Evolutionary conservation across 768 basidiomycete species (phyloP), one percentile per base, ranked within the genome.

Genomic region (button mushroom (Agaricus bisporus)): DNA sequence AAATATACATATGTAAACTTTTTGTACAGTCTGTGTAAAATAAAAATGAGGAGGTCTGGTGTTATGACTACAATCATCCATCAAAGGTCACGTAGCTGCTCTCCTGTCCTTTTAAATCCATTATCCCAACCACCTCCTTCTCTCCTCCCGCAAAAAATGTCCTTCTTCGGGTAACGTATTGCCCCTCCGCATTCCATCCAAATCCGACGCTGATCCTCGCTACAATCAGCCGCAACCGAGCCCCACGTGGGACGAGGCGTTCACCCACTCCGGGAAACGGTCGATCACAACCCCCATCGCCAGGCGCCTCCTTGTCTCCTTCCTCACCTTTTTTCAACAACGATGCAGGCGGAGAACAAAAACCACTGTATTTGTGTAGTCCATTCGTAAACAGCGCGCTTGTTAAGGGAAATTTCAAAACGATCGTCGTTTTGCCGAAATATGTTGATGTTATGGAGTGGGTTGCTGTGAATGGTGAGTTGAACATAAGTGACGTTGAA

Each of bases 351-450:
- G 32, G 18, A 17, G 45, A 48, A 48, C 41, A 37, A 63, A 29
- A 91, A 89, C 87, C 90, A 1, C 72, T 98, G 15, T 97, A 95
- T 65, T 79, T 98, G 10, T 95, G 88, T 68, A 88, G 89, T 50
- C 95, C 95, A 3, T 98, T 98, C 67, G 91, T 89, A 51, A 94
- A 95, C 61, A 88, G 93, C 1, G 92, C 95, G 0, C 79, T 98
- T 41, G 95, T 98, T 55, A 98, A 95, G 68, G 95, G 95, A 20
- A 97, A 94, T 70, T 98, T 97, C 76, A 98, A 95, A 74, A 97
- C 94, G 3, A 98, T 98, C 62, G 94, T 98, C 54, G 88, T 93
- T 71, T 78, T 93, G 50, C 95, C 95, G 6, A 97, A 95, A 67
- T 97, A 95, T 61, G 87, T 91, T 26, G 92, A 95, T 65, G 85